Conservation (phyloP, 2,329 filamentous ascomycete species). For the Drechslerella dactyloides region DNA sequence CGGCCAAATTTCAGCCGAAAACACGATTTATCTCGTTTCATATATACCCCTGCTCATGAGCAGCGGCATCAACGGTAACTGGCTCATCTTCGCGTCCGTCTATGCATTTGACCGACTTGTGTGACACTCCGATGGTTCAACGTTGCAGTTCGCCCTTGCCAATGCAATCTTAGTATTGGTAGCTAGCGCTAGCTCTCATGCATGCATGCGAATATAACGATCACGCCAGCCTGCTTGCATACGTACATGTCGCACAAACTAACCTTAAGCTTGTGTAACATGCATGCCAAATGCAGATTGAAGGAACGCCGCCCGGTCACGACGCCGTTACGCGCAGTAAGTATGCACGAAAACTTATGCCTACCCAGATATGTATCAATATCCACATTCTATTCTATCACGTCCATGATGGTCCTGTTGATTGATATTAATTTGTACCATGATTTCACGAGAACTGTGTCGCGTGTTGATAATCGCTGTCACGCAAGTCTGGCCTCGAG, state of each 20-base stretch:
- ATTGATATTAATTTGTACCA: no score
- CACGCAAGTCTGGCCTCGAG: no score
- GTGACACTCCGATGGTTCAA: slow-evolving; percentile 1
- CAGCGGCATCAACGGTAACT: background rate
- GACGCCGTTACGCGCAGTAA: no score
- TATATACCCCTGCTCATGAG: background rate
- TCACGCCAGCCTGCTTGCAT: background rate
- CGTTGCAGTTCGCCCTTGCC: slow-evolving; percentile 17
- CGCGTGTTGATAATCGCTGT: no score
- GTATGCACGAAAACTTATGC: no score
- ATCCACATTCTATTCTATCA: no score
- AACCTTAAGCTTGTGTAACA: slow-evolving; percentile 10
- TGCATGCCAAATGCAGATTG: background rate
- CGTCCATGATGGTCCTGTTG: no score
- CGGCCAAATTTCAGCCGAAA: no score
- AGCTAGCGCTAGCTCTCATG: background rate
- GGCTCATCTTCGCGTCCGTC: background rate
- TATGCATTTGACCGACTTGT: slow-evolving; percentile 18
- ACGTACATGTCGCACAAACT: background rate
- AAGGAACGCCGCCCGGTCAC: background rate
- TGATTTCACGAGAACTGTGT: no score
- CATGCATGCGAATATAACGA: slow-evolving; percentile 4
- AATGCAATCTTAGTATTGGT: slow-evolving; percentile 11
- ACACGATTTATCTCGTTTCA: background rate
- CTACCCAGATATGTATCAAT: no score